Base-by-base conservation (phyloP, 805 yeast genomes). In the Ogataea paradorogensis region DNA sequence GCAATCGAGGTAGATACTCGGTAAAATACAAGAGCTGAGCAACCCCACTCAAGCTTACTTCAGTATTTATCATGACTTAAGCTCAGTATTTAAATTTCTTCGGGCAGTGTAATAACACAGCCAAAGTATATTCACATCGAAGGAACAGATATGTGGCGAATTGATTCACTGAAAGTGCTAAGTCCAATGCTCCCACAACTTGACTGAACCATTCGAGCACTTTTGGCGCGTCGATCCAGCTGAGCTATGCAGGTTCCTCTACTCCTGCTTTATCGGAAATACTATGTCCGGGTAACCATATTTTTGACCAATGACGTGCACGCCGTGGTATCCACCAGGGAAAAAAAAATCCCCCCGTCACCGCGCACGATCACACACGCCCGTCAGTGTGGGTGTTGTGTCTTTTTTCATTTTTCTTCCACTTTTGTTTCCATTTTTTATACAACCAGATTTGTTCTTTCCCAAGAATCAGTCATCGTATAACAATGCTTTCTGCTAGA, bases 401-500 rank as follows among this genome's bases (percentile, higher is more conserved):
- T 30, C 41, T 21, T 43, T 30, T 31, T 31, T 27, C 43, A 32
- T 39, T 39, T 42, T 40, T 46, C 35, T 40, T 42, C 42, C 38
- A 37, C 35, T 42, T 40, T 43, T 43, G 46, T 41, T 39, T 40
- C 43, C 38, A 36, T 32, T 36, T 42, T 42, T 38, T 43, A 43
- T 38, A 38, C 47, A 38, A 43, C 40, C 43, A 39, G 47, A 39
- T 39, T 39, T 33, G 42, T 39, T 39, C 42, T 39, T 38, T 10
- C 27, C 38, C 33, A 29, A 33, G 42, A 39, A 39, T 39, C 42
- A 33, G 33, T 39, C 38, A 39, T 33, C 38, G 38, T 39, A 39
- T 39, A 39, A 39, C 42, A 35, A 84, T 84, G 93, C 83, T 84
- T 75, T 82, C 90, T 62, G 78, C 81, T 66, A 88, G 93, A 78